Evolutionary conservation across 768 basidiomycete species (phyloP).

Genomic region (Suillus alpinus): DNA sequence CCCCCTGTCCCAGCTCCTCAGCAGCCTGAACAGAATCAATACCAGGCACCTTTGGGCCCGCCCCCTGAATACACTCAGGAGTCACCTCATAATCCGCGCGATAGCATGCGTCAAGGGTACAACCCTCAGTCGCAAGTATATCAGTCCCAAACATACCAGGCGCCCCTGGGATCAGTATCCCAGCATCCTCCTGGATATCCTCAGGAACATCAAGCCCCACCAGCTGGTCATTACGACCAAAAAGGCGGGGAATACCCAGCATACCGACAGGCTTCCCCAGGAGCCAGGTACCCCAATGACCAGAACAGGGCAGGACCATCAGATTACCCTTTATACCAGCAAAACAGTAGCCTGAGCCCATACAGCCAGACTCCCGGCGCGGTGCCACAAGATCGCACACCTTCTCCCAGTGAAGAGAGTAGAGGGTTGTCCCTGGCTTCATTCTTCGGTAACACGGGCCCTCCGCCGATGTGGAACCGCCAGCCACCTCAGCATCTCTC

Average conservation of each 20-base stretch:
- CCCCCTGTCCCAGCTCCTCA: conserved; percentile 4
- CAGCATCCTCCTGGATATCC: conserved; percentile 2
- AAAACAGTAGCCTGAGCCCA: background rate
- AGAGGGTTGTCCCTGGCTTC: conserved; percentile 15
- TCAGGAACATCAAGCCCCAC: conserved; percentile 5
- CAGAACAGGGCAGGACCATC: background rate
- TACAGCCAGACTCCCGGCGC: background rate
- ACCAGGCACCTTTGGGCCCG: conserved; percentile 7
- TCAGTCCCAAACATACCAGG: conserved; percentile 5
- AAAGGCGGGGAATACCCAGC: conserved; percentile 2
- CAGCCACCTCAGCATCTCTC: conserved; percentile 11
- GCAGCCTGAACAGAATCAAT: conserved; percentile 5
- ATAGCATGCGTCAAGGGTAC: conserved; percentile 11
- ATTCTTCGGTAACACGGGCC: conserved; percentile 27
- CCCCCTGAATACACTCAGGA: conserved; percentile 10
- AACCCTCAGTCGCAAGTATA: conserved; percentile 8
- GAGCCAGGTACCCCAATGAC: background rate
- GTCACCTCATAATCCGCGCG: conserved; percentile 7
- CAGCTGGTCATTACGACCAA: conserved; percentile 6
- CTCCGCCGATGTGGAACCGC: conserved; percentile 27
- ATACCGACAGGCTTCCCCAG: background rate
- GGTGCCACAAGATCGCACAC: conserved; percentile 5
- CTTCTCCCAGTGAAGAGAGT: background rate
- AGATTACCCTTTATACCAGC: background rate
- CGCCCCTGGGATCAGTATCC: conserved; percentile 1